Evolutionary conservation across 2,329 filamentous ascomycete species (phyloP).

Genomic region (Xylaria sp.): DNA sequence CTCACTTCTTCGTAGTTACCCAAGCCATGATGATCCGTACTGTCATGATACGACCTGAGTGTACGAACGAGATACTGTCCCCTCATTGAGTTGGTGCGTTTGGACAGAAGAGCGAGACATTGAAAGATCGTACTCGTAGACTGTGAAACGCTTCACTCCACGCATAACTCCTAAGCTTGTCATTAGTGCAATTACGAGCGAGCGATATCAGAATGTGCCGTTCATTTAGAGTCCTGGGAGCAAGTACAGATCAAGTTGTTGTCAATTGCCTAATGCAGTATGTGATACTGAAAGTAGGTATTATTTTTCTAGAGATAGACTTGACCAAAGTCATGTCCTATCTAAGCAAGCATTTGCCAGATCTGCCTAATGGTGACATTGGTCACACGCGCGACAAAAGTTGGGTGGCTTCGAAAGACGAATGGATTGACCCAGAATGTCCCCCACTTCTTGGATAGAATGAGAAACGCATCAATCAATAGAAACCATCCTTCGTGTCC

Average conservation of each 20-base stretch:
- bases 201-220: background rate
- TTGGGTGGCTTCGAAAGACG: background rate
- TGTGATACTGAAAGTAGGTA: background rate
- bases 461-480: background rate
- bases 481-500: conserved; percentile 19
- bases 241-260: background rate
- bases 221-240: background rate
- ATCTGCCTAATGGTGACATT: background rate
- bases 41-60: background rate
- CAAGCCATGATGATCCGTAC: background rate
- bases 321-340: background rate
- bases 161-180: background rate
- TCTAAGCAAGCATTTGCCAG: background rate
- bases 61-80: background rate
- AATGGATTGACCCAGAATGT: background rate
- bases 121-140: background rate
- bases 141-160: conserved; percentile 3
- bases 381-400: background rate
- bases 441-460: conserved; percentile 1
- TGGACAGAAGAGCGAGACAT: background rate
- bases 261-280: background rate
- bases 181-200: background rate
- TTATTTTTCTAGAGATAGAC: background rate
- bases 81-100: background rate
- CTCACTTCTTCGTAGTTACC: background rate